Evolutionary conservation across 2,329 filamentous ascomycete genomes (phyloP).

Genomic region (Metarhizium guizhouense): DNA sequence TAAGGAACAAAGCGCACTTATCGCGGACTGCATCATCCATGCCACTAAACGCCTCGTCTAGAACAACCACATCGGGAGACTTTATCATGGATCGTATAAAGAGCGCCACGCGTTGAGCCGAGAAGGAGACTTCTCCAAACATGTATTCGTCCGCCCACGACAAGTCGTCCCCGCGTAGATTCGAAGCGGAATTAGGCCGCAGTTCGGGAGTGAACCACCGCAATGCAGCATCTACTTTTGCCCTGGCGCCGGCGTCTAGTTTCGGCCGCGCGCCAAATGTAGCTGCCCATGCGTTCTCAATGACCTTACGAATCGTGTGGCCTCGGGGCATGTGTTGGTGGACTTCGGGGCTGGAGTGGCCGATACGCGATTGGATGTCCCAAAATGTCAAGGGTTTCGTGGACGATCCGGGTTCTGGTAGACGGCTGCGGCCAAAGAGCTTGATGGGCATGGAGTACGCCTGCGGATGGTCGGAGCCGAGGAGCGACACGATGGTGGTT

Average conservation of each 20-base stretch:
- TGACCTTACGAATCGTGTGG: constrained; percentile 60
- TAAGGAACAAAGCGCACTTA: constrained; percentile 77
- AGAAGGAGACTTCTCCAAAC: constrained; percentile 71
- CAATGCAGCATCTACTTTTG: constrained; percentile 60
- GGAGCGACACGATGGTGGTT: constrained; percentile 84
- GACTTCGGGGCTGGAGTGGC: constrained; percentile 89
- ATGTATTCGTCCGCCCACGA: constrained; percentile 59
- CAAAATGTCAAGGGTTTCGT: constrained; percentile 76
- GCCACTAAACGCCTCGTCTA: constrained; percentile 82
- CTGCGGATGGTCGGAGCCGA: constrained; percentile 94
- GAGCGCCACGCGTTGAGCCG: constrained; percentile 73
- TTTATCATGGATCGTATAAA: constrained; percentile 78
- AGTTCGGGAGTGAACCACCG: constrained; percentile 72
- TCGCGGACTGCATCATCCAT: constrained; percentile 78
- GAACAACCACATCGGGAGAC: constrained; percentile 69
- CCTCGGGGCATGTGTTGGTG: constrained; percentile 83
- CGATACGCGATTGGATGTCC: constrained; percentile 82
- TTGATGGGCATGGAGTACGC: constrained; percentile 82
- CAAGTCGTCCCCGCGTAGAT: constrained; percentile 19
- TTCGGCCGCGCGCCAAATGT: constrained; percentile 68
- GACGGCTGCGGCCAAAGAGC: constrained; percentile 72
- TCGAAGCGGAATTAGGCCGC: constrained; percentile 39
- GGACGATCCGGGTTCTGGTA: constrained; percentile 61
- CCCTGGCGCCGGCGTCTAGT: constrained; percentile 46
- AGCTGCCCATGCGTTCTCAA: constrained; percentile 86